Evolutionary conservation across 768 basidiomycete species (phyloP).

Genomic region (Leccinum fibrillosum): DNA sequence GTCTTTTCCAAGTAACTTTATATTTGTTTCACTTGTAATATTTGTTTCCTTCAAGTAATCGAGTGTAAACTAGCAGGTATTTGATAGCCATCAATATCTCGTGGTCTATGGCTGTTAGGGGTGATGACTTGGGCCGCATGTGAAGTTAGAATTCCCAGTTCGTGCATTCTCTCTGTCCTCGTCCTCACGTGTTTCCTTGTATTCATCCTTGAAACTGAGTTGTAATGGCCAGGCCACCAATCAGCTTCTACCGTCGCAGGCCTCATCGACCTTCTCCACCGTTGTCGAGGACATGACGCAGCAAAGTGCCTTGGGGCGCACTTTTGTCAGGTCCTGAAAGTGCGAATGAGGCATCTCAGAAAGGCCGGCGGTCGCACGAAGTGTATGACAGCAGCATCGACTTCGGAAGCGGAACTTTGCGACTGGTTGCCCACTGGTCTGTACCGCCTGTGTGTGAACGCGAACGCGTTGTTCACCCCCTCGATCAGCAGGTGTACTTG

Average conservation of each 20-base stretch:
- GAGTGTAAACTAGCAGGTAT: not conserved
- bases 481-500: not conserved
- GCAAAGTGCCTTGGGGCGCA: not conserved
- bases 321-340: conserved; percentile 5
- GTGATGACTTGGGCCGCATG: not conserved
- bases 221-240: conserved; percentile 8
- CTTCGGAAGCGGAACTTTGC: too few relatives aligned
- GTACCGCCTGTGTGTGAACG: not conserved
- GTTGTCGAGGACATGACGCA: conserved; percentile 7
- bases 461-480: not conserved
- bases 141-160: too few relatives aligned
- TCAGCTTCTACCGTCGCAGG: conserved; percentile 21
- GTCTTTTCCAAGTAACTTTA: not conserved
- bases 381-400: conserved; percentile 5
- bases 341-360: not conserved
- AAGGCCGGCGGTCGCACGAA: not conserved
- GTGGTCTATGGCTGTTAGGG: not conserved
- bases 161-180: not conserved
- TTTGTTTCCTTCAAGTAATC: not conserved
- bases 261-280: conserved; percentile 15
- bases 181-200: not conserved
- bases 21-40: not conserved
- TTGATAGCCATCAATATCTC: not conserved
- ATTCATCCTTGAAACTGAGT: not conserved
- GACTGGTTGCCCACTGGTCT: too few relatives aligned